Conservation (phyloP, 192 early-diverging fungal species). For the Backusella mclennaniae region DNA sequence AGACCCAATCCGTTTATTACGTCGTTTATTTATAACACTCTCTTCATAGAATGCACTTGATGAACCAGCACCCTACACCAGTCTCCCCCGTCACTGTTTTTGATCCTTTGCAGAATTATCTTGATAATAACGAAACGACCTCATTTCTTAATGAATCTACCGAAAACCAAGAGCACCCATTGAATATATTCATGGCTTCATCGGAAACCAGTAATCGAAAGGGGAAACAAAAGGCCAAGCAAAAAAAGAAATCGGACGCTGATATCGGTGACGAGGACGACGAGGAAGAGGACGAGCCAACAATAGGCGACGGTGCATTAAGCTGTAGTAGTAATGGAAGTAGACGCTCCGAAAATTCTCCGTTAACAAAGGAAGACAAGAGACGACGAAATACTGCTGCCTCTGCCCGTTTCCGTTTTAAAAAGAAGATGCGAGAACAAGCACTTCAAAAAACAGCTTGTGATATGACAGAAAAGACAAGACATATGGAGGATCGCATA, state of each 20-base stretch:
- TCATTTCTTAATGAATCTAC: neutral
- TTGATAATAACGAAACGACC: neutral
- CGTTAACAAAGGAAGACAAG: conserved; percentile 73
- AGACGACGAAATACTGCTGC: conserved; percentile 92
- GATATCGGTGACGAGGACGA: neutral
- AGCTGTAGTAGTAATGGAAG: conserved; percentile 13
- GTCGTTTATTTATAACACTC: neutral
- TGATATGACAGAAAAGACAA: conserved; percentile 75
- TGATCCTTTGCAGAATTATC: neutral
- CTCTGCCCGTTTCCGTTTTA: conserved; percentile 88
- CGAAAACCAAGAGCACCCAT: neutral
- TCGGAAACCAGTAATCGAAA: neutral
- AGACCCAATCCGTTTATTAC: neutral
- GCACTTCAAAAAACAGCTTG: conserved; percentile 77
- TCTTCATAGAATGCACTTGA: neutral
- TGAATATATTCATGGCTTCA: conserved; percentile 3
- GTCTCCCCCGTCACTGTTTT: neutral
- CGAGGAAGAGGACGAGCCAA: neutral
- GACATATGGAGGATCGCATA: conserved; percentile 71
- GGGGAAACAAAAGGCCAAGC: neutral
- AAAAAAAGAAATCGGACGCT: neutral
- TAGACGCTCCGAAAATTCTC: neutral
- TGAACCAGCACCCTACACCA: neutral
- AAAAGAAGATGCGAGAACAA: conserved; percentile 91
- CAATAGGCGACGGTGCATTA: neutral